Evolutionary conservation across 345 rosid genomes (phyloP).

Genomic region (Populus euphratica): DNA sequence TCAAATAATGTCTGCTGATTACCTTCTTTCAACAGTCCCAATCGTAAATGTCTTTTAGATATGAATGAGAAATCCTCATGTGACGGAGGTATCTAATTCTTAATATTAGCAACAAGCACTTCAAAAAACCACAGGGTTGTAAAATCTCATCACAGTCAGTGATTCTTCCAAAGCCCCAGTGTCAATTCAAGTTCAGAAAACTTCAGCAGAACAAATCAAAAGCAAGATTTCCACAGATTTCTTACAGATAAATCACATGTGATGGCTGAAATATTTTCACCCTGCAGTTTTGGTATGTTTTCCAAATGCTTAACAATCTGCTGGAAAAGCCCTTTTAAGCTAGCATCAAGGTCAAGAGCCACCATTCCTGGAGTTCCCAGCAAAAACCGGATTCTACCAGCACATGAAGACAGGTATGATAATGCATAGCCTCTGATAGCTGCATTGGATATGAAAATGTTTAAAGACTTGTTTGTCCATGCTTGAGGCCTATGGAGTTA

Average conservation of each 20-base stretch:
- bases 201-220: slow-evolving; percentile 1
- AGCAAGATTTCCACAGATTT: slow-evolving; percentile 20
- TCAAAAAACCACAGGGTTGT: not conserved
- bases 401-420: slow-evolving; percentile 97
- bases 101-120: not conserved
- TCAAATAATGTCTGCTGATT: not conserved
- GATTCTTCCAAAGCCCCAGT: slow-evolving; percentile 5
- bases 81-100: not conserved
- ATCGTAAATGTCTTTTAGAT: not conserved
- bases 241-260: slow-evolving; percentile 92
- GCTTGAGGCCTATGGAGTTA: not conserved
- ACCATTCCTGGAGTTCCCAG: slow-evolving; percentile 96
- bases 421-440: slow-evolving; percentile 97
- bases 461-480: not conserved
- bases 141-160: not conserved
- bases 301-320: slow-evolving; percentile 83
- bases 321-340: slow-evolving; percentile 84
- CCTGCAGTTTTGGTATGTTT: slow-evolving; percentile 81
- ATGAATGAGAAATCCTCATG: slow-evolving; percentile 3
- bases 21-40: not conserved
- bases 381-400: slow-evolving; percentile 90
- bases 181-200: not conserved
- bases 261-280: slow-evolving; percentile 82
- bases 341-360: slow-evolving; percentile 91
- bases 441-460: slow-evolving; percentile 41